Evolutionary conservation across 2,329 filamentous ascomycete genomes (phyloP), one percentile per base, ranked within the genome.

Genomic region (Hymenoscyphus repandus): DNA sequence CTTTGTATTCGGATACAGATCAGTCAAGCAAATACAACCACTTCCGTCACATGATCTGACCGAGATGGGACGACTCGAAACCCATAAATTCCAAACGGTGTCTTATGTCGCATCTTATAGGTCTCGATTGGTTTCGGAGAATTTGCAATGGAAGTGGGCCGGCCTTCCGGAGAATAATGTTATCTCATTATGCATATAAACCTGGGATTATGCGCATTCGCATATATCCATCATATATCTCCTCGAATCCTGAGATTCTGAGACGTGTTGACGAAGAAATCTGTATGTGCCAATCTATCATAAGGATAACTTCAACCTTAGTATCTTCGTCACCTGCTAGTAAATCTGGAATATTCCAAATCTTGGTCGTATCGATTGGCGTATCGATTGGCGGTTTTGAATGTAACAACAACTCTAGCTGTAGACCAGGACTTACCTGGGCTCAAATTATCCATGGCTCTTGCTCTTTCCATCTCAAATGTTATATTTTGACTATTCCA

Each of bases 101-200:
- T 45, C 42, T 45, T 45, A 34, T n/a, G 15, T 45, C 27, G 33
- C 27, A 33, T 45, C 42, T 44, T 45, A 33, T 34, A 45, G 31
- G 31, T 33, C 42, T 33, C 13, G 30, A 45, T 45, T 45, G 22
- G 42, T 15, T 20, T 22, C 42, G 42, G 30, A 15, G 17, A 27
- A 17, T 34, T 32, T 10, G 11, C 27, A 27, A n/a, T n/a, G 22
- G 39, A 33, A 15, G 9, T 15, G 11, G 31, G 27, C 42, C 27
- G 42, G 18, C 7, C 31, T 27, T 34, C 42, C 42, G 42, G 31
- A 15, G 17, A 27, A 34, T 45, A 33, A 15, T 20, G 38, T 18
- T 18, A n/a, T n/a, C n/a, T 18, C 10, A 40, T 40, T 18, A 40
- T 40, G 38, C 38, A 40, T 40, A 7, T 20, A 17, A 17, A 11